These are phyloP conservation scores for Blastocystis sp. DNA, from an alignment of 352 stramenopile genomes.

Conservation along the genomic window DNA sequence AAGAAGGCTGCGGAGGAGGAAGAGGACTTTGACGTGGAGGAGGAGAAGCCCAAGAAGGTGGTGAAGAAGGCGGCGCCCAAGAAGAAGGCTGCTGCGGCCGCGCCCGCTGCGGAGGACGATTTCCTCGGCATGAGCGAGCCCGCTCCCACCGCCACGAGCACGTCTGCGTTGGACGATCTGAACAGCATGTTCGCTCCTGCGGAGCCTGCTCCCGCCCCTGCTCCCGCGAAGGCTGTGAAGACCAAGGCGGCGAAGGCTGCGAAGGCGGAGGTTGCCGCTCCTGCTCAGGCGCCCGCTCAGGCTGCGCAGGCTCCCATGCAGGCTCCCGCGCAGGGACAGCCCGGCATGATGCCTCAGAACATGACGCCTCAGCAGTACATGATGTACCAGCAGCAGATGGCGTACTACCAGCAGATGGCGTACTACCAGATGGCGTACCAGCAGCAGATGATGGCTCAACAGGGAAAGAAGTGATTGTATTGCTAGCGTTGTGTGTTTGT, in stretches of 20 bases:
- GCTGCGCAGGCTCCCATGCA: background rate
- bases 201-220: background rate
- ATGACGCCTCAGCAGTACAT: conserved; percentile 37
- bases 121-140: background rate
- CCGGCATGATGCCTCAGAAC: background rate
- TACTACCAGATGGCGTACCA: conserved; percentile 49
- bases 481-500: background rate
- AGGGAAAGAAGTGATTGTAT: conserved; percentile 33
- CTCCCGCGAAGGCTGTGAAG: too few species aligned
- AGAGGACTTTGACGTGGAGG: background rate
- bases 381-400: conserved; percentile 37
- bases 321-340: background rate
- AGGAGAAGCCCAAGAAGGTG: background rate
- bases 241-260: background rate
- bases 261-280: background rate
- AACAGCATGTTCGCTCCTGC: background rate
- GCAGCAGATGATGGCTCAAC: conserved; percentile 45
- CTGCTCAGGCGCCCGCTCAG: background rate
- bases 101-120: background rate
- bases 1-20: conserved; percentile 38
- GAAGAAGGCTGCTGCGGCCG: too few species aligned
- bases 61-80: background rate
- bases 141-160: background rate
- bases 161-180: background rate
- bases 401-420: conserved; percentile 44